A percentile compares a stretch with the other conserved stretches of the same genome.
phyloP scores from a whole-genome alignment of 768 basidiomycete genomes.

The Pilatotrama ljubarskyi region DNA sequence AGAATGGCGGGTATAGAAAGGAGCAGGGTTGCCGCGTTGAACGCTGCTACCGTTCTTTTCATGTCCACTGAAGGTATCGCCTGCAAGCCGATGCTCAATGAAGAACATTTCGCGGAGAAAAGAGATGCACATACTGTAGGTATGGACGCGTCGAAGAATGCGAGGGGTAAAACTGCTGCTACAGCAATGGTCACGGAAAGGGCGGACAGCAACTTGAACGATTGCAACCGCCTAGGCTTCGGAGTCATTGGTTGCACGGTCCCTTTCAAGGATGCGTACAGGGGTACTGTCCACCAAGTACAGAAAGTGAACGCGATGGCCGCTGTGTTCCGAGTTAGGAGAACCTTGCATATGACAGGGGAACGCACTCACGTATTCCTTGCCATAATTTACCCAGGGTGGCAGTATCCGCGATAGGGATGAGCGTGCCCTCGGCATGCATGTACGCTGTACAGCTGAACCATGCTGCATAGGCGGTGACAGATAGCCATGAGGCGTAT shows the following conservation, averaged over 20 bases:
- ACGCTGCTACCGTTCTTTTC: constrained; percentile 39
- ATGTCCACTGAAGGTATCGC: constrained; percentile 30
- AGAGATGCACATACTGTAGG: constrained; percentile 39
- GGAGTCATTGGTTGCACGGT: constrained; percentile 36
- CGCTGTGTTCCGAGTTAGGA: constrained; percentile 36
- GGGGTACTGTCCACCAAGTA: constrained; percentile 61
- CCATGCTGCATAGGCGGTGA: constrained; percentile 64
- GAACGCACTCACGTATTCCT: constrained; percentile 53
- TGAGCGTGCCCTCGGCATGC: constrained; percentile 48
- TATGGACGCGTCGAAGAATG: constrained; percentile 53
- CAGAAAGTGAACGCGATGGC: constrained; percentile 65
- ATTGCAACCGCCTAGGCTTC: constrained; percentile 50
- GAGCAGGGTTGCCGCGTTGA: constrained; percentile 54
- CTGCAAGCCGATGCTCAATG: constrained; percentile 19
- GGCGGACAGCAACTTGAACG: constrained; percentile 59
- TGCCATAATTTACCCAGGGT: constrained; percentile 59
- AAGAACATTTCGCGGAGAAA: constrained; percentile 8
- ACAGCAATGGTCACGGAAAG: constrained; percentile 50
- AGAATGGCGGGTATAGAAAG: constrained; percentile 61
- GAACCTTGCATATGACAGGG: background rate
- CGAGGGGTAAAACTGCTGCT: constrained; percentile 55
- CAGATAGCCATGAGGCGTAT: constrained; percentile 59
- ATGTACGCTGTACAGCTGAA: constrained; percentile 53
- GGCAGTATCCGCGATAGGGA: constrained; percentile 37
- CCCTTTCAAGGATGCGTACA: constrained; percentile 61